Conservation (phyloP, 2,329 filamentous ascomycete species). For the Cercospora sp. region DNA sequence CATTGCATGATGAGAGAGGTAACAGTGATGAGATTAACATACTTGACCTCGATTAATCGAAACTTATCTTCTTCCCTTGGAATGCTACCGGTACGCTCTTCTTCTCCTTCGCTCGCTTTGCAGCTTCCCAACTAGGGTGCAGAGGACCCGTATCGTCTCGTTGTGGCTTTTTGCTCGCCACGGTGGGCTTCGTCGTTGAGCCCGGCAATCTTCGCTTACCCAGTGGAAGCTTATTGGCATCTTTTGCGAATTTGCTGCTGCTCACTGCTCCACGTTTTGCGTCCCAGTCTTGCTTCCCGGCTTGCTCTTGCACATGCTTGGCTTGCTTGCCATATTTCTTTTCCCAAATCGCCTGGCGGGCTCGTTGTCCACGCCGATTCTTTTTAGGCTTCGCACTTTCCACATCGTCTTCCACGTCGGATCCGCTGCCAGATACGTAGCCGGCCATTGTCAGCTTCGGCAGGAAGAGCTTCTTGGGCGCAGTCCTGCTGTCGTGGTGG, state of each 20-base stretch:
- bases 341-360: conserved; percentile 76
- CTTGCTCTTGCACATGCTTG: conserved; percentile 60
- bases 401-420: conserved; percentile 61
- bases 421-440: conserved; percentile 76
- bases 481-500: conserved; percentile 25
- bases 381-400: conserved; percentile 60
- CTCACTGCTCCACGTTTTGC: conserved; percentile 55
- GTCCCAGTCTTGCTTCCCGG: conserved; percentile 59
- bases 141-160: conserved; percentile 54
- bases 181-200: conserved; percentile 19
- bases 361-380: conserved; percentile 73
- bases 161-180: conserved; percentile 32
- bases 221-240: conserved; percentile 23
- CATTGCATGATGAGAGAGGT: not conserved
- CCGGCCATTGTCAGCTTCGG: conserved; percentile 74
- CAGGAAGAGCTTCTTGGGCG: conserved; percentile 61
- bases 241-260: conserved; percentile 21
- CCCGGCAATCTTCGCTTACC: conserved; percentile 10
- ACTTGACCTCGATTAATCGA: conserved; percentile 50
- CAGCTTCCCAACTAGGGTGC: conserved; percentile 67
- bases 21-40: not conserved
- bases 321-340: conserved; percentile 74
- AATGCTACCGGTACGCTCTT: conserved; percentile 48
- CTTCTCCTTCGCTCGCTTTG: conserved; percentile 59
- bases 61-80: conserved; percentile 62